Base-by-base conservation (phyloP, 768 basidiomycete species). In the Hericium alpestre region DNA sequence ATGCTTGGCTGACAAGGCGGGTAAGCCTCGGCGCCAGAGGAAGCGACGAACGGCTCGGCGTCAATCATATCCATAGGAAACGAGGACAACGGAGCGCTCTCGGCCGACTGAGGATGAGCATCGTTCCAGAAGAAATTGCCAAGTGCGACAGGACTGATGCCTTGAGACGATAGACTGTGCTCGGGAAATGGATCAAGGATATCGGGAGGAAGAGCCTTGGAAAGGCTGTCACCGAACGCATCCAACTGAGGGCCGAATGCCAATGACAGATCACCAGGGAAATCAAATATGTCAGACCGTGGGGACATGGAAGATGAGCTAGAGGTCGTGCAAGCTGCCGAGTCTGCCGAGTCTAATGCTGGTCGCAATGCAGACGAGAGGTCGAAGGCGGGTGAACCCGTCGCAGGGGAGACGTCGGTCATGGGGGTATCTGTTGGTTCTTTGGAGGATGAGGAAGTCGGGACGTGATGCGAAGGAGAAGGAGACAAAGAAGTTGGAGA, bases 241-340 rank as follows among this genome's bases (percentile, higher is more conserved):
- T 57, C 55, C n/a, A 61, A 41, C 25, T 61, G 56, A 6, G 60
- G 50, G 13, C 40, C 53, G 16, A 60, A 22, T 6, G 56, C 53
- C 22, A 53, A 56, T 13, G 53, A 54, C 46, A 58, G 61, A 27
- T 58, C 62, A 13, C 55, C 54, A 12, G 62, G 51, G 10, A 63
- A 56, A 18, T 63, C 62, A 16, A 61, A 63, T 32, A 59, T 39
- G 39, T 61, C 60, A 10, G 62, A 63, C 22, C 62, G 59, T 12
- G 62, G 62, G 1, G 62, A 61, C 62, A 62, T 62, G 15, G 59
- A 56, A n/a, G 59, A 57, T 6, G 57, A 56, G n/a, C 53, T 41
- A 3, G 60, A 56, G 10, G 62, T 54, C 20, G 59, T 57, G 10
- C 55, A 40, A 41, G 49, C 38, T 37, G 43, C 27, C 18, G 54